Conservation (phyloP, 2,329 filamentous ascomycete species). For the Pseudopithomyces maydicus region DNA sequence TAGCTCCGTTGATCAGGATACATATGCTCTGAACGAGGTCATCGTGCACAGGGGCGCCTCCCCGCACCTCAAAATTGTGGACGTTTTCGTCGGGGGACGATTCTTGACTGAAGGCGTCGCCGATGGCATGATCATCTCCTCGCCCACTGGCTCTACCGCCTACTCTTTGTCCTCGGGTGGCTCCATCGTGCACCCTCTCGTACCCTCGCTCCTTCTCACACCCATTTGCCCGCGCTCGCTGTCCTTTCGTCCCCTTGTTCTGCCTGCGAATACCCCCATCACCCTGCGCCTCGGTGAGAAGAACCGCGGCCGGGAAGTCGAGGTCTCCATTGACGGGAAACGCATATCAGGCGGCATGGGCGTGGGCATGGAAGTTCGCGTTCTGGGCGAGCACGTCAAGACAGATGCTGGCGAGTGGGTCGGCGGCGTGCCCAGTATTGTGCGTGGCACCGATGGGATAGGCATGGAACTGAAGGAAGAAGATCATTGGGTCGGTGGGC, state of each 20-base stretch:
- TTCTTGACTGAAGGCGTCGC: conserved; percentile 93
- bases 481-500: conserved; percentile 93
- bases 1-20: conserved; percentile 42
- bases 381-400: conserved; percentile 80
- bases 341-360: conserved; percentile 50
- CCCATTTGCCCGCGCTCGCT: conserved; percentile 93
- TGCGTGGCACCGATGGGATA: conserved; percentile 59
- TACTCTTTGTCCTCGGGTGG: conserved; percentile 94
- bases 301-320: conserved; percentile 55
- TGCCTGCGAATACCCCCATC: conserved; percentile 85
- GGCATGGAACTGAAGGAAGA: conserved; percentile 59
- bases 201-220: conserved; percentile 85
- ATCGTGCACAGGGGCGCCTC: conserved; percentile 89
- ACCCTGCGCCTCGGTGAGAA: conserved; percentile 76
- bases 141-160: conserved; percentile 91
- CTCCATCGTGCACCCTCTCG: conserved; percentile 90
- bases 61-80: conserved; percentile 88
- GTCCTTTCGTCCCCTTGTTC: conserved; percentile 87
- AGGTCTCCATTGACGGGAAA: conserved; percentile 57
- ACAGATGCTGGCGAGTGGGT: conserved; percentile 58
- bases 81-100: conserved; percentile 85
- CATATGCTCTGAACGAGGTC: conserved; percentile 90
- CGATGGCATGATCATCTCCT: conserved; percentile 92
- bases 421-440: conserved; percentile 90
- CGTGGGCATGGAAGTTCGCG: conserved; percentile 72